These are phyloP conservation scores for Huntiella moniliformis DNA, from an alignment of 2,329 filamentous ascomycete genomes.

Conservation along the genomic window DNA sequence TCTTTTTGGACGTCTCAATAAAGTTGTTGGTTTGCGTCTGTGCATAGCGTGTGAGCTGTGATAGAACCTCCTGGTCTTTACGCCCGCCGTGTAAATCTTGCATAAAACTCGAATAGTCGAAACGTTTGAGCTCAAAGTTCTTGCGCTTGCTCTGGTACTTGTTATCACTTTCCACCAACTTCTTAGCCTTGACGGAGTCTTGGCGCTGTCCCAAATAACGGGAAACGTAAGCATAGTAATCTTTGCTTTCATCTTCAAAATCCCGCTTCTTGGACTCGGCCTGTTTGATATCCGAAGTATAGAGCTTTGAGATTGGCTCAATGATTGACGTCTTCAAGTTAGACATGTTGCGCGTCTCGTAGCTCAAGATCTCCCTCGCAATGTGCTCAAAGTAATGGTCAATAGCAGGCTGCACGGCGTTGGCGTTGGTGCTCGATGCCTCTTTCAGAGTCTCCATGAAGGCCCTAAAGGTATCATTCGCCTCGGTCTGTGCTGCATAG, in stretches of 20 bases:
- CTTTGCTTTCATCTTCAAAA: constrained; percentile 96
- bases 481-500: constrained; percentile 56
- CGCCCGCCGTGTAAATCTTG: constrained; percentile 97
- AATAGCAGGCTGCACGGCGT: constrained; percentile 88
- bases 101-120: constrained; percentile 98
- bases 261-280: constrained; percentile 93
- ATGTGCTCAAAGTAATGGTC: constrained; percentile 98
- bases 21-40: constrained; percentile 76
- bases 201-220: constrained; percentile 91
- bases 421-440: constrained; percentile 76
- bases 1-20: constrained; percentile 63
- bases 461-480: constrained; percentile 65
- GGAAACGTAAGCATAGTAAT: constrained; percentile 91
- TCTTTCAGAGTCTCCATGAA: constrained; percentile 80
- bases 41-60: constrained; percentile 83
- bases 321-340: constrained; percentile 90
- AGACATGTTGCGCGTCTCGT: constrained; percentile 65
- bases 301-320: constrained; percentile 78
- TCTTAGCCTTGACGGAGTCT: constrained; percentile 94
- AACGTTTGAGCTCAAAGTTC: constrained; percentile 91
- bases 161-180: constrained; percentile 79
- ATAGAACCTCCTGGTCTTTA: constrained; percentile 92
- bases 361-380: constrained; percentile 69
- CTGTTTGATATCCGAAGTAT: constrained; percentile 92
- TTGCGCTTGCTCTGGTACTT: constrained; percentile 90